phyloP scores from a whole-genome alignment of 2,329 filamentous ascomycete genomes.

The Diplodia mutila region DNA sequence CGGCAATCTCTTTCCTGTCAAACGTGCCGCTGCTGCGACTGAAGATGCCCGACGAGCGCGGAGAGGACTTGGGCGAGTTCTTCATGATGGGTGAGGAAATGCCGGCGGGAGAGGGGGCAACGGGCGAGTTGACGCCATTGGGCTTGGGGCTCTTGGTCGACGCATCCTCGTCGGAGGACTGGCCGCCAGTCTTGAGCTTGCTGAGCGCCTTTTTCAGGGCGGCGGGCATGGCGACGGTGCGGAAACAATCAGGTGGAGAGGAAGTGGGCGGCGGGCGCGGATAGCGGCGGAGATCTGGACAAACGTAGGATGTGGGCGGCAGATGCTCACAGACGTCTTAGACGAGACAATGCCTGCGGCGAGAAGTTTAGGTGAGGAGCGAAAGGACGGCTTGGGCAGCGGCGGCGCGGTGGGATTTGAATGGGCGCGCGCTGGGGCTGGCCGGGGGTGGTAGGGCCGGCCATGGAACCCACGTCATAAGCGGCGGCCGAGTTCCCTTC shows the following conservation, averaged over 20 bases:
- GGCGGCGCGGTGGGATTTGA: constrained; percentile 20
- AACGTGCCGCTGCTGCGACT: constrained; percentile 42
- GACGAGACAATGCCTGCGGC: constrained; percentile 26
- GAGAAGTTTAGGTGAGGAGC: background rate
- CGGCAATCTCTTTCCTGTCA: constrained; percentile 29
- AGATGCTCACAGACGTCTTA: constrained; percentile 24
- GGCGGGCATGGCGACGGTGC: constrained; percentile 34
- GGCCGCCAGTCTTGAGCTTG: constrained; percentile 45
- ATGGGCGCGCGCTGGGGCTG: background rate
- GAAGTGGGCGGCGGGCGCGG: background rate
- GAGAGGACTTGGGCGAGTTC: constrained; percentile 23
- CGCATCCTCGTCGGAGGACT: constrained; percentile 41
- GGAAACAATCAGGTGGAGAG: background rate
- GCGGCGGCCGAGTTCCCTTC: background rate
- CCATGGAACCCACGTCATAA: constrained; percentile 14
- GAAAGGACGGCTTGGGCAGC: background rate
- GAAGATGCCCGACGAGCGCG: constrained; percentile 40
- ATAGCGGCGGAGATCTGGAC: background rate
- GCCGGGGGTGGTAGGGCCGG: background rate
- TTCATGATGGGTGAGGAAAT: constrained; percentile 31
- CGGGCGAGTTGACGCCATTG: constrained; percentile 27
- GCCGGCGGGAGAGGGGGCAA: constrained; percentile 28
- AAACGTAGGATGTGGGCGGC: background rate
- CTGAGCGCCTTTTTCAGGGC: constrained; percentile 52
- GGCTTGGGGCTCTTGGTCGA: constrained; percentile 34